phyloP scores from a whole-genome alignment of 768 basidiomycete genomes.

The Suillus subluteus region DNA sequence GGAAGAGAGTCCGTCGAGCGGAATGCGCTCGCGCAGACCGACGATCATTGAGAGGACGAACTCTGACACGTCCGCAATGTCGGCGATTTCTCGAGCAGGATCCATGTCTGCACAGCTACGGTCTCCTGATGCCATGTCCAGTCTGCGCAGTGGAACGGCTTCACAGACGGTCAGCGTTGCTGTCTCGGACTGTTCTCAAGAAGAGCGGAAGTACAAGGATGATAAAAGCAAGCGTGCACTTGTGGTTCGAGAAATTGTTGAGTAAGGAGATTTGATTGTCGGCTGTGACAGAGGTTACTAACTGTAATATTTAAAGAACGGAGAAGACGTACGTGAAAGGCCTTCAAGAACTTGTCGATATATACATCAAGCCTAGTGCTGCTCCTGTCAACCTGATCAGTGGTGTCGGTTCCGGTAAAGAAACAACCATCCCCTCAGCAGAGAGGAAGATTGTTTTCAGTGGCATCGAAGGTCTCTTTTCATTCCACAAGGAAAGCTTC shows the following conservation, averaged over 20 bases:
- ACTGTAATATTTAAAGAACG: constrained; percentile 56
- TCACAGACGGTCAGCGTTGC: constrained; percentile 75
- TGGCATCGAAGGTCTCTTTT: constrained; percentile 86
- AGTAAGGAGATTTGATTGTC: constrained; percentile 53
- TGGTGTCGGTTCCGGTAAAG: constrained; percentile 72
- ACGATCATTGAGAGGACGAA: constrained; percentile 58
- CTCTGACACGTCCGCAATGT: constrained; percentile 43
- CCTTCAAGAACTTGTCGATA: constrained; percentile 91
- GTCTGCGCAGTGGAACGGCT: constrained; percentile 59
- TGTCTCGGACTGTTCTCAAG: constrained; percentile 71
- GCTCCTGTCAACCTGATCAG: constrained; percentile 71
- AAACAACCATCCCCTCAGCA: constrained; percentile 80
- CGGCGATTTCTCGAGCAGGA: constrained; percentile 50
- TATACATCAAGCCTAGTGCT: constrained; percentile 89
- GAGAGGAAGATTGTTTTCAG: constrained; percentile 94
- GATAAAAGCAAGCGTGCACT: constrained; percentile 84
- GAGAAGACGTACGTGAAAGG: constrained; percentile 95
- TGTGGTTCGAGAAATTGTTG: constrained; percentile 88
- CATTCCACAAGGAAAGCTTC: constrained; percentile 93
- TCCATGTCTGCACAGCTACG: constrained; percentile 62
- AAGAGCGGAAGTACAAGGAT: constrained; percentile 90
- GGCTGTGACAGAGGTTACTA: constrained; percentile 15
- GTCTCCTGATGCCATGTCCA: constrained; percentile 63
- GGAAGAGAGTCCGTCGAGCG: constrained; percentile 43
- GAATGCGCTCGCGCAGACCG: constrained; percentile 62